These are phyloP conservation scores for Calophaca sinica DNA, from an alignment of 306 rosid genomes.

Conservation along the genomic window DNA sequence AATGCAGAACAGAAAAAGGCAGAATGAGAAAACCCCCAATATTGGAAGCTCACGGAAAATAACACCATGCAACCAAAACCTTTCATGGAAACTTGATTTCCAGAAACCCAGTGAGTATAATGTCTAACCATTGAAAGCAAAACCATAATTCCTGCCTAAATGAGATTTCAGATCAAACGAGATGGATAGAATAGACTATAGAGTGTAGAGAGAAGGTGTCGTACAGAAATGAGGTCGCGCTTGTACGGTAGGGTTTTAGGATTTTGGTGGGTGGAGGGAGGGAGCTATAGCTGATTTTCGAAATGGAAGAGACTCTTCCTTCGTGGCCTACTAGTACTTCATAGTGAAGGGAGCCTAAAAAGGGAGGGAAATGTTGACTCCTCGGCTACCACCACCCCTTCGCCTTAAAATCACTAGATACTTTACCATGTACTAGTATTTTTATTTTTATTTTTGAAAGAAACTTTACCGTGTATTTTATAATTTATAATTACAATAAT, in stretches of 20 bases:
- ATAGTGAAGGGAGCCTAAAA: neutral
- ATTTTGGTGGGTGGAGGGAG: neutral
- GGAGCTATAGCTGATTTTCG: neutral
- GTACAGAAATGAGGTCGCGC: neutral
- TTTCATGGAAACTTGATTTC: neutral
- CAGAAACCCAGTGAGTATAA: neutral
- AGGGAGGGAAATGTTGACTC: neutral
- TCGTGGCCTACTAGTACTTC: neutral
- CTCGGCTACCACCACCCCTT: neutral
- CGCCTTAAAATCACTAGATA: too few species aligned
- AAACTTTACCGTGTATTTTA: too few species aligned
- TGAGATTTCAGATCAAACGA: neutral
- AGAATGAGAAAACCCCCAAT: constrained; percentile 4
- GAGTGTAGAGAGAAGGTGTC: neutral
- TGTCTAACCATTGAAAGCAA: neutral
- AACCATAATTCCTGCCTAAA: neutral
- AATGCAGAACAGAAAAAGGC: neutral
- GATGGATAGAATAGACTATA: neutral
- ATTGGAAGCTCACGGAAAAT: neutral
- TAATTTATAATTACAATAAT: too few species aligned
- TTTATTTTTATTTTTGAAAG: too few species aligned
- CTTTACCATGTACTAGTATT: too few species aligned
- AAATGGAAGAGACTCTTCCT: neutral
- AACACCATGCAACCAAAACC: neutral
- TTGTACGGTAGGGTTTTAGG: constrained; percentile 12